Evolutionary conservation across 306 rosid genomes (phyloP), one percentile per base, ranked within the genome.

Genomic region (Cucurbita argyrosperma): DNA sequence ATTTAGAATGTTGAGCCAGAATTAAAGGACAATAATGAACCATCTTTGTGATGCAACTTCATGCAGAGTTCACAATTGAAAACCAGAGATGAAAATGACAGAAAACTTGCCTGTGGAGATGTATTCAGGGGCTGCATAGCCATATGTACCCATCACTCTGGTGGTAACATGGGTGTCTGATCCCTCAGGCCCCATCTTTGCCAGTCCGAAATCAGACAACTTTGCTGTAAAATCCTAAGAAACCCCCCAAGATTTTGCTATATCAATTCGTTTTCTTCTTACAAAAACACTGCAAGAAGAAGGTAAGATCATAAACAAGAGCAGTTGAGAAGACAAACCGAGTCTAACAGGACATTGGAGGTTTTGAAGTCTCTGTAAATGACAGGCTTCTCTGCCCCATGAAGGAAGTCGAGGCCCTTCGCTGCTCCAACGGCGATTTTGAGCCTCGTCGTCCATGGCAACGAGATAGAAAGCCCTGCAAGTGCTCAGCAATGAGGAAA

Each of bases 161-260:
- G 99, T 91, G 23, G 99, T 80, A 52, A 94, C 99, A 52, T 91
- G 99, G 1, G 99, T 80, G 38, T 94, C 87, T 57, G 99, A 91
- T 62, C 99, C 99, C 75, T 91, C 96, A 14, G 97, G 99, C 39
- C 99, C 97, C 97, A 94, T 88, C 81, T 85, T 91, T 52, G 99
- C 99, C 19, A 94, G 90, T 79, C 99, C 99, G 71, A 94, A 94
- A 83, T 94, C 99, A 1, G 99, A 94, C 65, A 94, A 79, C 80
- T 94, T 91, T n/a, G 97, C 95, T 12, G 88, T 87, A 70, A 93
- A 93, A 65, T 90, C 96, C 98, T 93, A 30, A 60, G 1, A n/a
- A 62, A 8, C 21, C 1, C 35, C 4, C 52, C 53, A 50, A 65
- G 35, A 65, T 43, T 40, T 65, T 65, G 10, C 10, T 19, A 30